These are phyloP conservation scores for Neobulgaria alba DNA, from an alignment of 2,329 filamentous ascomycete species.

Conservation along the genomic window DNA sequence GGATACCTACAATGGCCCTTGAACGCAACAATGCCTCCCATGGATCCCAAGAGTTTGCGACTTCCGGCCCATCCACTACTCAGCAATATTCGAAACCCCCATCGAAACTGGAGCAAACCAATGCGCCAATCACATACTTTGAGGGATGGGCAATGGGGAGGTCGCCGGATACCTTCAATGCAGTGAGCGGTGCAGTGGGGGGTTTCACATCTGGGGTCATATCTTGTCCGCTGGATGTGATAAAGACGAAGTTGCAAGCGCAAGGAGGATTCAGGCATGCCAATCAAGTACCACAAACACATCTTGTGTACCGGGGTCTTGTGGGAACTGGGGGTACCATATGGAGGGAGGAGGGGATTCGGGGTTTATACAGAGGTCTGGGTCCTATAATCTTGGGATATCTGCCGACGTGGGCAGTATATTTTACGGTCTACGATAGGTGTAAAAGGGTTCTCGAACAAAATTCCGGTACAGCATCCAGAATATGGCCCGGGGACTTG, in stretches of 20 bases:
- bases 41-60: conserved; percentile 22
- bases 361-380: conserved; percentile 85
- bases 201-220: conserved; percentile 91
- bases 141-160: conserved; percentile 49
- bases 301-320: conserved; percentile 70
- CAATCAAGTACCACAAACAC: conserved; percentile 23
- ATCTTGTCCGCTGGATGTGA: conserved; percentile 95
- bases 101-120: conserved; percentile 10
- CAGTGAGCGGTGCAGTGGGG: conserved; percentile 77
- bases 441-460: conserved; percentile 67
- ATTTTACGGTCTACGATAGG: conserved; percentile 92
- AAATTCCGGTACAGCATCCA: conserved; percentile 46
- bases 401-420: conserved; percentile 95
- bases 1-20: conserved; percentile 36
- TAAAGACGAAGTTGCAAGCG: conserved; percentile 96
- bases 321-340: conserved; percentile 80
- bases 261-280: conserved; percentile 69
- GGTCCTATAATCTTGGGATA: conserved; percentile 94
- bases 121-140: conserved; percentile 33
- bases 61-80: conserved; percentile 15
- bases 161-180: conserved; percentile 63
- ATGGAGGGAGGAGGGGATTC: conserved; percentile 77
- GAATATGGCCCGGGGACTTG: conserved; percentile 11
- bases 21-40: conserved; percentile 32
- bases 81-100: conserved; percentile 14